phyloP scores from a whole-genome alignment of 352 stramenopile genomes.

The Globisporangium recalcitrans region DNA sequence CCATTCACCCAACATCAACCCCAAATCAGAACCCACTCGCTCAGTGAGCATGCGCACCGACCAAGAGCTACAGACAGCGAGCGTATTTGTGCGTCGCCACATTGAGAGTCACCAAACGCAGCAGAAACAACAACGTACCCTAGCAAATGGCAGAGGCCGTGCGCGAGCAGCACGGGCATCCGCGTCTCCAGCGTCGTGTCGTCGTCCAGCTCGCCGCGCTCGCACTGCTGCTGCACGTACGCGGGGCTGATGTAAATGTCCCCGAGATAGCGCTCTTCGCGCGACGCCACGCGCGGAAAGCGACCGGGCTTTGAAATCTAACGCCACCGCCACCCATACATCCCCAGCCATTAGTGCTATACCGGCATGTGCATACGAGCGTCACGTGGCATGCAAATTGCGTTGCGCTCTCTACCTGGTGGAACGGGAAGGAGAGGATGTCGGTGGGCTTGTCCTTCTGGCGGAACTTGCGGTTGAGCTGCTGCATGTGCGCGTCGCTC shows the following conservation, averaged over 20 bases:
- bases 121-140: slow-evolving; percentile 33
- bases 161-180: slow-evolving; percentile 67
- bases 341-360: neutral
- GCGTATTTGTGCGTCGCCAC: no score
- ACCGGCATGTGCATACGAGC: no score
- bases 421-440: slow-evolving; percentile 77
- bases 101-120: neutral
- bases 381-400: no score
- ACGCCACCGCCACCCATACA: neutral
- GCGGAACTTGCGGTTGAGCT: slow-evolving; percentile 63
- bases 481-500: slow-evolving; percentile 67
- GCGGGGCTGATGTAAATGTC: slow-evolving; percentile 82
- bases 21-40: no score
- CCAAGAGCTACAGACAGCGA: no score
- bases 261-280: slow-evolving; percentile 68
- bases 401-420: slow-evolving; percentile 44
- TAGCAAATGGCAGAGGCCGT: slow-evolving; percentile 80
- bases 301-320: slow-evolving; percentile 54
- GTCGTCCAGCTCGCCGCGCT: slow-evolving; percentile 41
- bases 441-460: slow-evolving; percentile 80
- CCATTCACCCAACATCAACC: neutral
- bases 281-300: slow-evolving; percentile 43
- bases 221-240: slow-evolving; percentile 72
- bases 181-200: slow-evolving; percentile 58
- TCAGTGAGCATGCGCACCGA: no score